Evolutionary conservation across 352 stramenopile genomes (phyloP), one percentile per base, ranked within the genome.

Genomic region (Globisporangium spinosum): DNA sequence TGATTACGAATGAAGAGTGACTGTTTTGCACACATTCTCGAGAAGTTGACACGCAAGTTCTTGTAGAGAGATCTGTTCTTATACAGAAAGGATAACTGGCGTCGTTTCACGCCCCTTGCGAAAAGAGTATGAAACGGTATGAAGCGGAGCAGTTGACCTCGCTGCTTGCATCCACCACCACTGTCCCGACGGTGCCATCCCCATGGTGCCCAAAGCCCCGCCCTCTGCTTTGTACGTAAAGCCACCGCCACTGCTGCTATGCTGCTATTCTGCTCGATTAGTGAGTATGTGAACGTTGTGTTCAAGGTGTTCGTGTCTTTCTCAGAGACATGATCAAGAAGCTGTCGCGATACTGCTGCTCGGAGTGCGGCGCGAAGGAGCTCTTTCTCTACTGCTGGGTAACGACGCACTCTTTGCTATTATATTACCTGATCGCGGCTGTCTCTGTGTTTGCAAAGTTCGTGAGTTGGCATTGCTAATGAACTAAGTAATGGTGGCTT

Each of bases 371-470:
- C 23, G 80, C 75, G 2, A 80, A 85, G 32, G 80, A 90, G 56
- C 72, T 90, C 15, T 89, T 77, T 67, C 67, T 90, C 20, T 90
- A 88, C 22, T 90, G 80, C 71, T 90, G 82, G 82, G 80, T 88
- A 25, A 12, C 22, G 6, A 15, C 5, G 35, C 6, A 9, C 22
- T 53, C 17, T 2, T 2, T 10, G 43, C 17, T 22, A 51, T 51
- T 51, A 5, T 51, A 51, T 20, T 20, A 9, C 5, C 17, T 22
- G 15, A n/a, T 20, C 40, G 6, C 7, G 15, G 15, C 6, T 20
- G 4, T 22, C 4, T 49, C 15, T 43, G 9, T 49, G 13, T n/a
- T 49, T 15, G 4, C 40, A 20, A 9, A n/a, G 40, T 9, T 9
- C 10, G 9, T 40, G 3, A 22, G 43, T 51, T 51, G 17, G 43